phyloP scores from a whole-genome alignment of 495 filamentous ascomycete genomes.

The Tuber calosporum region DNA sequence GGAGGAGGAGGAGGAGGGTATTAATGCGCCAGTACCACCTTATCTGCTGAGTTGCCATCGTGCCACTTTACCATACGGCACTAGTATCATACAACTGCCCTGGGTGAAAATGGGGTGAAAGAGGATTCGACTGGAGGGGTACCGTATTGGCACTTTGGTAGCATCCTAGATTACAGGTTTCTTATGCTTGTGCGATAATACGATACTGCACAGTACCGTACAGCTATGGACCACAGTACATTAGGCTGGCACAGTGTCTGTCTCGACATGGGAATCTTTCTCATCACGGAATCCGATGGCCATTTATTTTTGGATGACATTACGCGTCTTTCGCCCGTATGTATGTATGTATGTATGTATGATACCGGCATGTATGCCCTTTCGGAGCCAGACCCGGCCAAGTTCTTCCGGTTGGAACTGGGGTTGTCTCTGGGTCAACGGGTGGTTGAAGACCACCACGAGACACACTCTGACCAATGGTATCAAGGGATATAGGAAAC shows the following conservation, averaged over 20 bases:
- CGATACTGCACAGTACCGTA: too few species aligned
- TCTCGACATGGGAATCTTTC: not conserved
- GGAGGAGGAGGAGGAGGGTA: not conserved
- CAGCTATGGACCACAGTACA: not conserved
- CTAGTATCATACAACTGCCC: too few species aligned
- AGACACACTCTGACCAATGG: not conserved
- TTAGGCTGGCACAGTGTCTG: not conserved
- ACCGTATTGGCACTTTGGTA: not conserved
- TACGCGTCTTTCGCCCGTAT: conserved; percentile 3
- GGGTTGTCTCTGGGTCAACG: not conserved
- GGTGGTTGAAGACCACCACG: not conserved
- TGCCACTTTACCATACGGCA: not conserved
- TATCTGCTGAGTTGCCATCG: not conserved
- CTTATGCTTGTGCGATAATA: not conserved
- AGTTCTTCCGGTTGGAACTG: not conserved
- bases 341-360: not conserved
- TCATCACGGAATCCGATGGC: not conserved
- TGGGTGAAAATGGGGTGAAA: not conserved
- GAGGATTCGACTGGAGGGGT: not conserved
- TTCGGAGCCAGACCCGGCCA: not conserved
- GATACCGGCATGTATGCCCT: not conserved
- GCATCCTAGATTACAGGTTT: not conserved
- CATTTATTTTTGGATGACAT: not conserved
- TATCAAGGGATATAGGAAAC: not conserved
- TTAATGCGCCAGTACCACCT: not conserved